These are phyloP conservation scores for Solanum appendiculatum DNA, from an alignment of 257 asterid genomes.

Conservation along the genomic window DNA sequence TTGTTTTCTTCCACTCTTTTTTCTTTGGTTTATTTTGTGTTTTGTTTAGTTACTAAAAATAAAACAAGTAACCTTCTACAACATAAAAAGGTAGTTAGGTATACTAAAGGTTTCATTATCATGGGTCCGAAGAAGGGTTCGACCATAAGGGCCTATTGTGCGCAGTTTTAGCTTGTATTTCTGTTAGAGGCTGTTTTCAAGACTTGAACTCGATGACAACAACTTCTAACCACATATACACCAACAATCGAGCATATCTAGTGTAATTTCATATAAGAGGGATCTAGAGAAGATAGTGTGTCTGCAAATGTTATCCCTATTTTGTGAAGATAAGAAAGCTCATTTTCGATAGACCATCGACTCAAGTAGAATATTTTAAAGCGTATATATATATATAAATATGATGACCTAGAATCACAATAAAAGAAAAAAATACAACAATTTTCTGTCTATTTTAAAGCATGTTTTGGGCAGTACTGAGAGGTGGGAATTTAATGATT, in stretches of 20 bases:
- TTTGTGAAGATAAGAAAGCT: fast-evolving
- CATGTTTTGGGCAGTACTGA: not conserved
- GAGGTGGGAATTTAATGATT: not conserved
- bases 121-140: too few relatives aligned
- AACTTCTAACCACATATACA: too few relatives aligned
- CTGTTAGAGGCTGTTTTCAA: not conserved
- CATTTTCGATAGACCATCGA: not conserved
- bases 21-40: not conserved
- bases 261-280: too few relatives aligned
- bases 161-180: too few relatives aligned
- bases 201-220: not conserved
- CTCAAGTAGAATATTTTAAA: not conserved
- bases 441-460: not conserved
- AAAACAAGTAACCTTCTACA: not conserved
- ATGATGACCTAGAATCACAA: not conserved
- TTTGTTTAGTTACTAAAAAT: not conserved
- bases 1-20: not conserved
- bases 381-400: too few relatives aligned
- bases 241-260: not conserved
- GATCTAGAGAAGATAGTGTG: too few relatives aligned
- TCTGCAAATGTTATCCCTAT: not conserved
- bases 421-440: not conserved
- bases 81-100: too few relatives aligned
- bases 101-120: too few relatives aligned
- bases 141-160: too few relatives aligned